Conservation (phyloP, 306 rosid genomes). For the Erythrophleum fordii region DNA sequence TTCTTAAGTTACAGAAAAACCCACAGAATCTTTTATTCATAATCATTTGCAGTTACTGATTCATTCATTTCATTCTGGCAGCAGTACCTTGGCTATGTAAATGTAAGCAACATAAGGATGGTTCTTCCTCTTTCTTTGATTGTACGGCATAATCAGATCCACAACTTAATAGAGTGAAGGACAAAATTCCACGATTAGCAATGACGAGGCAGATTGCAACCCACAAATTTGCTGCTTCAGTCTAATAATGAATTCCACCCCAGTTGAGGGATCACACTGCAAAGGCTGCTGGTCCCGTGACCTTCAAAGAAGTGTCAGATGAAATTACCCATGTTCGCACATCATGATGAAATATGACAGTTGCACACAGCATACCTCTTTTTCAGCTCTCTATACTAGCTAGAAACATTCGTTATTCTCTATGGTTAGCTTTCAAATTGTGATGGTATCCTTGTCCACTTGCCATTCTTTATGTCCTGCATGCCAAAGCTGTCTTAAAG, state of each 20-base stretch:
- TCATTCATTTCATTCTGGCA: neutral
- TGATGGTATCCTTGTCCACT: neutral
- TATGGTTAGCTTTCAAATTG: neutral
- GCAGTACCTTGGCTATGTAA: neutral
- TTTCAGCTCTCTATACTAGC: neutral
- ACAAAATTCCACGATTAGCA: slow-evolving; percentile 36
- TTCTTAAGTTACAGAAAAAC: neutral
- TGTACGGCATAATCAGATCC: neutral
- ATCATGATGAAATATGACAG: neutral
- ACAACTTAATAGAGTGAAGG: slow-evolving; percentile 39
- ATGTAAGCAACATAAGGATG: neutral
- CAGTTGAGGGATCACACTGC: neutral
- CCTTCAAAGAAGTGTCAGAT: neutral
- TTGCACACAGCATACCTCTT: neutral
- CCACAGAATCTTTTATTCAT: neutral
- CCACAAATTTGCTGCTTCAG: neutral
- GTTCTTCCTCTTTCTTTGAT: slow-evolving; percentile 1
- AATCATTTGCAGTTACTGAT: neutral
- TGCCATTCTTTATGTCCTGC: neutral
- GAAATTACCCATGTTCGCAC: neutral
- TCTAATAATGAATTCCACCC: neutral
- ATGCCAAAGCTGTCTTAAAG: neutral
- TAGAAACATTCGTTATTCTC: neutral
- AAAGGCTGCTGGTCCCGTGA: neutral
- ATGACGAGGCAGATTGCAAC: neutral